These are phyloP conservation scores for Scenedesmus sp. DNA, from an alignment of 163 green algal genomes.

Conservation along the genomic window DNA sequence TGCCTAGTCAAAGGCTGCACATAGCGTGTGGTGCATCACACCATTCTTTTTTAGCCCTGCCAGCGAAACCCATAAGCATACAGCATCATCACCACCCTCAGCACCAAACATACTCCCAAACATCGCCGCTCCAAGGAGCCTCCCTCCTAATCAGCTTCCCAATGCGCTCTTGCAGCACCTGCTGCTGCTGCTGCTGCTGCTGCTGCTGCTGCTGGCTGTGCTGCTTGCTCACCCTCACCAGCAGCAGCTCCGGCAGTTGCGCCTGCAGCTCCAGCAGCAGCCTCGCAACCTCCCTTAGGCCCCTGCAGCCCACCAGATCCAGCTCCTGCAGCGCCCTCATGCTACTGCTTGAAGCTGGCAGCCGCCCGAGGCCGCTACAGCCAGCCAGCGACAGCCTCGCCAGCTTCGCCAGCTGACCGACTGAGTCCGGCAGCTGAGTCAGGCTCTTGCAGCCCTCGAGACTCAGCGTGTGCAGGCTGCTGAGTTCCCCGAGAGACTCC, in stretches of 20 bases:
- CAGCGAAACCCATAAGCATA: too few relatives aligned
- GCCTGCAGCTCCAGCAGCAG: slow-evolving; percentile 1
- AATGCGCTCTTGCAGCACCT: not conserved
- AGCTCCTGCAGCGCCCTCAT: not conserved
- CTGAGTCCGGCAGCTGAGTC: not conserved
- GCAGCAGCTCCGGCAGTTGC: not conserved
- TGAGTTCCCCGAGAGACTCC: not conserved
- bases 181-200: not conserved
- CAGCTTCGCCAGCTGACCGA: not conserved
- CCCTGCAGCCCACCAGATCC: not conserved
- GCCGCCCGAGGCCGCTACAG: not conserved
- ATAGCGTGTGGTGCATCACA: too few relatives aligned
- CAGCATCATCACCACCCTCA: not conserved
- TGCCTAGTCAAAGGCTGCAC: not conserved
- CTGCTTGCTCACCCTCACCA: slow-evolving; percentile 6
- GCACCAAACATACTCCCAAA: not conserved
- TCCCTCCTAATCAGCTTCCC: not conserved
- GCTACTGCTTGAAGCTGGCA: not conserved
- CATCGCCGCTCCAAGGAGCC: not conserved
- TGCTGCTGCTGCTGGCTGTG: not conserved
- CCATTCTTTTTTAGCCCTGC: too few relatives aligned
- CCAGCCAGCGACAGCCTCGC: not conserved
- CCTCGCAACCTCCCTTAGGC: not conserved
- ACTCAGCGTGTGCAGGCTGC: not conserved
- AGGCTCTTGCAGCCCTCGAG: not conserved